Conservation (phyloP, 164 flowering plant genomes). For the Sedum album region DNA sequence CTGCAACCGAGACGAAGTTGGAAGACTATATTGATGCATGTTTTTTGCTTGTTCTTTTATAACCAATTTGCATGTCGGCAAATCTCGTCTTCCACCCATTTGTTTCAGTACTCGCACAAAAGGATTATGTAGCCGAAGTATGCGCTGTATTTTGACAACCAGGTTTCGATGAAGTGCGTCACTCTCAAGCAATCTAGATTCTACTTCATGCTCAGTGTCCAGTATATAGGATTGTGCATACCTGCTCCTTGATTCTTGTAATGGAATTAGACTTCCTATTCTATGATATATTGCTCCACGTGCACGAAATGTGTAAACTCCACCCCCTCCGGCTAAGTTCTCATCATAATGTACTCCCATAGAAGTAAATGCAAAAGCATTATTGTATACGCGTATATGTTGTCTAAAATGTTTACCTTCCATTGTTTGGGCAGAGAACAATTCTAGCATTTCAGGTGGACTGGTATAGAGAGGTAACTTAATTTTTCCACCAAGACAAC, state of each 20-base stretch:
- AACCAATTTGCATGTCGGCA: neutral
- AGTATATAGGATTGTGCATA: slow-evolving; percentile 2
- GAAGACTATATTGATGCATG: neutral
- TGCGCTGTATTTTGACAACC: neutral
- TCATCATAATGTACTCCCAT: no score
- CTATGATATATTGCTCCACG: slow-evolving; percentile 7
- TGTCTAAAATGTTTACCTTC: no score
- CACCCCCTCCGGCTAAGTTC: no score
- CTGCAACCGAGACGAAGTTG: slow-evolving; percentile 8
- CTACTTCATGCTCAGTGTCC: slow-evolving; percentile 4
- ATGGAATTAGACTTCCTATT: neutral
- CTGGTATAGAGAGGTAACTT: no score
- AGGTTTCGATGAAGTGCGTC: neutral
- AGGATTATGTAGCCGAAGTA: neutral
- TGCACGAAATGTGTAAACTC: neutral
- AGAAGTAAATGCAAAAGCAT: no score
- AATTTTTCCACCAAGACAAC: no score
- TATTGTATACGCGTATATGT: no score
- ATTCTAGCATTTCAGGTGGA: no score
- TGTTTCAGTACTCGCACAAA: slow-evolving; percentile 3
- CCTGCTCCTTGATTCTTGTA: neutral
- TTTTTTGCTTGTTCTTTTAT: slow-evolving; percentile 1
- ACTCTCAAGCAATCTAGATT: slow-evolving; percentile 5
- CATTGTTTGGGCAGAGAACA: no score
- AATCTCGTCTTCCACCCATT: neutral